Evolutionary conservation across 352 stramenopile species (phyloP).

Genomic region (Globisporangium solare): DNA sequence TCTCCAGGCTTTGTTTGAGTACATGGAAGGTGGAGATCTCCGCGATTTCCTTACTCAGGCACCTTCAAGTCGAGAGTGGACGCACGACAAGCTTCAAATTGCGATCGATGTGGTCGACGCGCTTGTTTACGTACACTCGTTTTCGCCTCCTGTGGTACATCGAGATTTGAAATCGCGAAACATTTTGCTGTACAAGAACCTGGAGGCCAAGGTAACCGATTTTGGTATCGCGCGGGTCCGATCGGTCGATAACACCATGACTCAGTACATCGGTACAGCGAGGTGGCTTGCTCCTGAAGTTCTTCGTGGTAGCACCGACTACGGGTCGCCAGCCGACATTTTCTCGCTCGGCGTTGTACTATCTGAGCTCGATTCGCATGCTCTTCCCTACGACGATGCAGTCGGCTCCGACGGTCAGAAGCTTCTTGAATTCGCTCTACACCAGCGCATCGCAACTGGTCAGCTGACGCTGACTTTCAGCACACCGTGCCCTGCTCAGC

Average conservation of each 20-base stretch:
- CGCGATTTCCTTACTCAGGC: neutral
- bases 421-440: conserved; percentile 40
- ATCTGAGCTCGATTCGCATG: conserved; percentile 49
- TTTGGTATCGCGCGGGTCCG: conserved; percentile 49
- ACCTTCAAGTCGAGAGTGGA: neutral
- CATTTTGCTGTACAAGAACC: conserved; percentile 28
- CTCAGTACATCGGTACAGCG: conserved; percentile 35
- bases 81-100: conserved; percentile 25
- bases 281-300: conserved; percentile 59
- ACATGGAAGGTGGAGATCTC: conserved; percentile 2
- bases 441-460: conserved; percentile 34
- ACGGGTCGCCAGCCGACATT: conserved; percentile 46
- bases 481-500: conserved; percentile 27
- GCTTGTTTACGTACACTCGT: conserved; percentile 44
- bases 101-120: conserved; percentile 44
- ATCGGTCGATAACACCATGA: conserved; percentile 47
- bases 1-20: conserved; percentile 15
- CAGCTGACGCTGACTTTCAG: conserved; percentile 28
- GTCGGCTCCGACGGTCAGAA: conserved; percentile 24
- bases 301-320: conserved; percentile 35
- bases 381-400: conserved; percentile 42
- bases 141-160: conserved; percentile 35
- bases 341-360: conserved; percentile 60
- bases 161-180: conserved; percentile 41
- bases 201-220: conserved; percentile 47